Conservation (phyloP, 2,329 filamentous ascomycete genomes). For the Calonectria pauciramosa region DNA sequence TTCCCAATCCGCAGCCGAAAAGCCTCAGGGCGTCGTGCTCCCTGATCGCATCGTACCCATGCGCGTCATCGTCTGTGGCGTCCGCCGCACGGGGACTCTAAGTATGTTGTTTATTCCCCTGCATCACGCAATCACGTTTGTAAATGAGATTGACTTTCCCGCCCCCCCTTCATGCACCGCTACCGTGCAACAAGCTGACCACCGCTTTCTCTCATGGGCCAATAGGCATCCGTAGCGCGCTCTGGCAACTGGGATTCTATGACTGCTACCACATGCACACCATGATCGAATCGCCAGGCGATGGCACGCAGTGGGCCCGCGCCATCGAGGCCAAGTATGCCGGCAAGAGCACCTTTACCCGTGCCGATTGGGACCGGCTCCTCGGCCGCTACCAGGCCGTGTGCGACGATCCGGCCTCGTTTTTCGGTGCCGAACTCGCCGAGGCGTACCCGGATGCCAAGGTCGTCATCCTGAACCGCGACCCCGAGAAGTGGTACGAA, state of each 20-base stretch:
- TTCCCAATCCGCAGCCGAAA: constrained; percentile 12
- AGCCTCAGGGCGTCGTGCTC: constrained; percentile 25
- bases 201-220: constrained; percentile 24
- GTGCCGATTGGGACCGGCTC: constrained; percentile 61
- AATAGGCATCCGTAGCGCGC: constrained; percentile 51
- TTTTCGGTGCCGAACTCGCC: constrained; percentile 57
- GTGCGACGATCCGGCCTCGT: constrained; percentile 69
- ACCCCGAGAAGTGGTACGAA: constrained; percentile 52
- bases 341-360: constrained; percentile 48
- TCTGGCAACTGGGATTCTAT: constrained; percentile 52
- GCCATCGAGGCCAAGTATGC: constrained; percentile 51
- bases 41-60: constrained; percentile 53
- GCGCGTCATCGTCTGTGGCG: constrained; percentile 56
- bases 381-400: constrained; percentile 63
- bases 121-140: constrained; percentile 22
- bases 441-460: constrained; percentile 52
- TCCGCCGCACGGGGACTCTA: constrained; percentile 55
- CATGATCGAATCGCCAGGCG: constrained; percentile 43
- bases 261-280: constrained; percentile 55
- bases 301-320: constrained; percentile 47
- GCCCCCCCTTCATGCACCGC: not conserved
- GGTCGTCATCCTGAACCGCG: constrained; percentile 55
- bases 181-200: not conserved
- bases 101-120: constrained; percentile 45
- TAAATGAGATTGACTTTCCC: constrained; percentile 4